Evolutionary conservation across 2,329 filamentous ascomycete genomes (phyloP).

Genomic region (Penicillium rolfsii): DNA sequence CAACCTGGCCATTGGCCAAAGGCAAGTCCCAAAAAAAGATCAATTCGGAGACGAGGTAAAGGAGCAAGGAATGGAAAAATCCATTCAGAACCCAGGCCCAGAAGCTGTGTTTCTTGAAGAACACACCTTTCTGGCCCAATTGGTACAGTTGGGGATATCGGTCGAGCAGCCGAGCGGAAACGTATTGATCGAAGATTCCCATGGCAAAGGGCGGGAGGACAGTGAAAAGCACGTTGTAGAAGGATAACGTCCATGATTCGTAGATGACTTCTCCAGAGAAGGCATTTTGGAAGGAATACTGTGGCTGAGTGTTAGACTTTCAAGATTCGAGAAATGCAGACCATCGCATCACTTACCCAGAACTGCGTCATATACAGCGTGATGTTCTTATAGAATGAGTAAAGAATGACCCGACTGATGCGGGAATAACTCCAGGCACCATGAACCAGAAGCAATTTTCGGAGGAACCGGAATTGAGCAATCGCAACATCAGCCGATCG

Average conservation of each 20-base stretch:
- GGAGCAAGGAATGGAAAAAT: constrained; percentile 89
- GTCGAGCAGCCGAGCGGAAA: constrained; percentile 89
- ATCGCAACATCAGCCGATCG: constrained; percentile 95
- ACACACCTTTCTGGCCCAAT: constrained; percentile 87
- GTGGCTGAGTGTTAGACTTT: constrained; percentile 33
- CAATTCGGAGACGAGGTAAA: constrained; percentile 82
- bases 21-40: constrained; percentile 83
- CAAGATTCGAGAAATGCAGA: background rate
- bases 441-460: constrained; percentile 91
- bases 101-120: constrained; percentile 93
- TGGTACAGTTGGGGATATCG: constrained; percentile 95
- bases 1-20: constrained; percentile 75
- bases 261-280: constrained; percentile 98
- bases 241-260: constrained; percentile 98
- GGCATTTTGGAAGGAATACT: constrained; percentile 97
- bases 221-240: constrained; percentile 99
- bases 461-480: constrained; percentile 90
- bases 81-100: constrained; percentile 91
- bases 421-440: constrained; percentile 98
- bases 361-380: constrained; percentile 99
- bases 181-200: constrained; percentile 96
- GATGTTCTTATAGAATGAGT: constrained; percentile 99
- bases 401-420: constrained; percentile 94
- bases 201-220: constrained; percentile 90
- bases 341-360: constrained; percentile 68